These are phyloP conservation scores for Schizochytrium sp. DNA, from an alignment of 108 stramenopile genomes.

Conservation along the genomic window DNA sequence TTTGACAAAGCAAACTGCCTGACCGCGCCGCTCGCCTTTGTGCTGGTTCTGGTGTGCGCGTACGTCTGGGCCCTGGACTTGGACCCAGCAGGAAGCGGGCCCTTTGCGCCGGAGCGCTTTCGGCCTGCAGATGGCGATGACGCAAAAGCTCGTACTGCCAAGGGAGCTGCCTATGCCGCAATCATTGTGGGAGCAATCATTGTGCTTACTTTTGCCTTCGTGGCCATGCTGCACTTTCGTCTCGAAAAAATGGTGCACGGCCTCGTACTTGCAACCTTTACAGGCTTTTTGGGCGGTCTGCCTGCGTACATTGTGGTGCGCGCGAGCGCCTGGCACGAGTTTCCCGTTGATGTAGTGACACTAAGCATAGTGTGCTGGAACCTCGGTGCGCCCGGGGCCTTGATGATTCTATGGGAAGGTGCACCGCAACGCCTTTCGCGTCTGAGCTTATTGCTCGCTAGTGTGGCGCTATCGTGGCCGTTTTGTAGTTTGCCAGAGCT, in stretches of 20 bases:
- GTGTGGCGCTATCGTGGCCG: background rate
- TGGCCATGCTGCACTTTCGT: background rate
- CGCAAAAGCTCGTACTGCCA: background rate
- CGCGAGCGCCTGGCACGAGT: background rate
- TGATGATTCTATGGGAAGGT: background rate
- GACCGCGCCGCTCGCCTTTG: background rate
- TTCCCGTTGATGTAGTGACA: background rate
- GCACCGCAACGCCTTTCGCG: background rate
- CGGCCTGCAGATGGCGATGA: background rate
- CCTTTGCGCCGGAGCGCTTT: background rate
- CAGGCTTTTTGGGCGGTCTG: background rate
- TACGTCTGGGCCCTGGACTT: background rate
- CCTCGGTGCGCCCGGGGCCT: background rate
- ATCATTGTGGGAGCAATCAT: background rate
- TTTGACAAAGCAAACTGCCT: slow-evolving; percentile 3
- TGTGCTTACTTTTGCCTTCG: background rate
- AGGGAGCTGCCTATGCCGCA: background rate
- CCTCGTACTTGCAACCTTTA: background rate
- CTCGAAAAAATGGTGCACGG: background rate
- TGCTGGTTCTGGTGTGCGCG: background rate
- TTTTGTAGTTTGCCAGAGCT: background rate
- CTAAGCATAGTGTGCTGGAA: background rate
- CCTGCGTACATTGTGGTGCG: background rate
- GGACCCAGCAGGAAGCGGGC: background rate
- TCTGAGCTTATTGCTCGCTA: background rate